Evolutionary conservation across 495 filamentous ascomycete species (phyloP).

Genomic region (Talaromyces ruber): DNA sequence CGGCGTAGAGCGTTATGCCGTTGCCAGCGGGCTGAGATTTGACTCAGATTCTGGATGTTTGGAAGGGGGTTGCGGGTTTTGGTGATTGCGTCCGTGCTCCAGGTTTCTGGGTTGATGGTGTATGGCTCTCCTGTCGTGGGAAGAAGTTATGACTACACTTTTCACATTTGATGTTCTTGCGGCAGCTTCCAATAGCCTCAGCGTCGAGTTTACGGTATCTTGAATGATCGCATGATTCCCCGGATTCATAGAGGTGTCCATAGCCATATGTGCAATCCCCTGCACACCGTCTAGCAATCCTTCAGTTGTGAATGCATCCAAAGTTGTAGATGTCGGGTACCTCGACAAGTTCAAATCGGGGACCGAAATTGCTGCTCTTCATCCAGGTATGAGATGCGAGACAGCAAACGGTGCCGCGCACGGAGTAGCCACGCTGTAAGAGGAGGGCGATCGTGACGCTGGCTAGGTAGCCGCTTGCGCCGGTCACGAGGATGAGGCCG

Average conservation of each 20-base stretch:
- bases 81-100: constrained; percentile 28
- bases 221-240: background rate
- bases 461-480: constrained; percentile 31
- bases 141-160: background rate
- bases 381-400: constrained; percentile 1
- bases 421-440: constrained; percentile 20
- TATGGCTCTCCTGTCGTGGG: background rate
- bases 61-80: background rate
- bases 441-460: constrained; percentile 28
- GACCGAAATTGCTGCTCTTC: constrained; percentile 10
- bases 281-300: constrained; percentile 7
- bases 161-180: background rate
- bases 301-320: constrained; percentile 23
- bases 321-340: constrained; percentile 27
- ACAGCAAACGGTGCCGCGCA: constrained; percentile 28
- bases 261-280: background rate
- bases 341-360: constrained; percentile 24
- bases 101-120: constrained; percentile 11
- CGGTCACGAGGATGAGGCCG: constrained; percentile 26
- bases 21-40: background rate
- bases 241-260: background rate
- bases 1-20: constrained; percentile 31
- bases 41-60: background rate
- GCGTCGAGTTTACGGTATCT: background rate
- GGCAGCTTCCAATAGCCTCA: background rate